Evolutionary conservation across 176 grass and related monocot genomes (phyloP).

Genomic region (Zizania latifolia): DNA sequence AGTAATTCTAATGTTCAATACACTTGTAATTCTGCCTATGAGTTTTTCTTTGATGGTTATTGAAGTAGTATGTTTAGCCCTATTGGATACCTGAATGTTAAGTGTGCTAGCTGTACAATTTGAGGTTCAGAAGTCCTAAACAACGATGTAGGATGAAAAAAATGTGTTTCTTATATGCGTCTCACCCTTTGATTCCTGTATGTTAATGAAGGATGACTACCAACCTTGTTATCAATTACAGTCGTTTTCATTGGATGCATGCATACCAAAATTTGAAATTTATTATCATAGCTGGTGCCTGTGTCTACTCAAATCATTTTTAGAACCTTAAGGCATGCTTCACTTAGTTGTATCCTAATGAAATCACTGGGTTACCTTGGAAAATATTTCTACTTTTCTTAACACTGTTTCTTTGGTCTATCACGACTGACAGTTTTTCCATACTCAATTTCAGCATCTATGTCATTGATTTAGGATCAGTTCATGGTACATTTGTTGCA

Average conservation of each 20-base stretch:
- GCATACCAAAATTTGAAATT: constrained; percentile 1
- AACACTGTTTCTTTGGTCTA: background rate
- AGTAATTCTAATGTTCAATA: background rate
- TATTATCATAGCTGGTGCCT: background rate
- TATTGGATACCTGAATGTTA: background rate
- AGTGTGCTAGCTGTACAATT: background rate
- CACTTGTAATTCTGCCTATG: background rate
- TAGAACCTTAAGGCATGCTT: constrained; percentile 10
- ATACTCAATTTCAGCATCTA: constrained; percentile 56
- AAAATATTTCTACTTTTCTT: constrained; percentile 20
- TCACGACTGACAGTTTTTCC: background rate
- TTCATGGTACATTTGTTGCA: constrained; percentile 95
- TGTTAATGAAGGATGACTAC: background rate
- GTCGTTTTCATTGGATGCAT: background rate
- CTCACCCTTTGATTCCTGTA: background rate
- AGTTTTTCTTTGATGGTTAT: background rate
- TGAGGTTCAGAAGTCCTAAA: background rate
- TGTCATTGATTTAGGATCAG: constrained; percentile 89
- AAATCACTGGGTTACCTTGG: background rate
- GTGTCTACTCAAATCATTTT: background rate
- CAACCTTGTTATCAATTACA: background rate
- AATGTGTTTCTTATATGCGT: background rate
- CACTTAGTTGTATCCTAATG: background rate
- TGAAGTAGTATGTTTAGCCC: background rate
- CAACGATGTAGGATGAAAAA: background rate